phyloP scores from a whole-genome alignment of 176 grass and related monocot genomes.

The Phyllostachys edulis region DNA sequence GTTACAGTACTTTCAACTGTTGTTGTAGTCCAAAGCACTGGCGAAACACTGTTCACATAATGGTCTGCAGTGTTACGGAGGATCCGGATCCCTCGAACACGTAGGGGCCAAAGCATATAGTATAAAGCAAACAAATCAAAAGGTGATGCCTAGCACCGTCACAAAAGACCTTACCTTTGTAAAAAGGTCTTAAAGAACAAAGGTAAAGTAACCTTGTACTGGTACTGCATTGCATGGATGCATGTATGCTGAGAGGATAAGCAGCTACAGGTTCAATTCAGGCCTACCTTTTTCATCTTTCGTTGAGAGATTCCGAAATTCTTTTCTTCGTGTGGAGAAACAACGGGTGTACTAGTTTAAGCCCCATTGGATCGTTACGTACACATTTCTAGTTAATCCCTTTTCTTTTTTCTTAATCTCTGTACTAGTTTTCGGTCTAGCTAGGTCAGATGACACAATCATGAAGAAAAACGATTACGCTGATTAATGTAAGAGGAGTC shows the following conservation, averaged over 20 bases:
- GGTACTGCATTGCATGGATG: not conserved
- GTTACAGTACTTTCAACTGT: no score
- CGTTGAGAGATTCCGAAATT: constrained; percentile 15
- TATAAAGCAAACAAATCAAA: constrained; percentile 10
- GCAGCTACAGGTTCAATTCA: constrained; percentile 30
- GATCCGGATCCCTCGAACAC: no score
- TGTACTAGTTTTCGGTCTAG: not conserved
- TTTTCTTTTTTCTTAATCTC: not conserved
- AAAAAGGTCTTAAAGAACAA: not conserved
- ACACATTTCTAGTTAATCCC: not conserved
- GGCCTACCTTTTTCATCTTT: not conserved
- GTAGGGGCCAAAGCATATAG: not conserved
- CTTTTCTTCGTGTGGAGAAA: constrained; percentile 17
- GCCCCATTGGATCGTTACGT: not conserved
- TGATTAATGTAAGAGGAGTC: not conserved
- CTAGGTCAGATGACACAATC: constrained; percentile 23
- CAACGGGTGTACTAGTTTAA: not conserved
- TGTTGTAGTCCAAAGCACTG: no score
- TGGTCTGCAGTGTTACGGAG: no score
- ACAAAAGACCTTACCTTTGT: constrained; percentile 25
- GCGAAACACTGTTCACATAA: no score
- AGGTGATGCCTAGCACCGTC: not conserved
- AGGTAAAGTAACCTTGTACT: constrained; percentile 2
- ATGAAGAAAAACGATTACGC: not conserved
- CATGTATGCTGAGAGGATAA: not conserved